phyloP scores from a whole-genome alignment of 1,139 yeast genomes.

The Geotrichum siamense region DNA sequence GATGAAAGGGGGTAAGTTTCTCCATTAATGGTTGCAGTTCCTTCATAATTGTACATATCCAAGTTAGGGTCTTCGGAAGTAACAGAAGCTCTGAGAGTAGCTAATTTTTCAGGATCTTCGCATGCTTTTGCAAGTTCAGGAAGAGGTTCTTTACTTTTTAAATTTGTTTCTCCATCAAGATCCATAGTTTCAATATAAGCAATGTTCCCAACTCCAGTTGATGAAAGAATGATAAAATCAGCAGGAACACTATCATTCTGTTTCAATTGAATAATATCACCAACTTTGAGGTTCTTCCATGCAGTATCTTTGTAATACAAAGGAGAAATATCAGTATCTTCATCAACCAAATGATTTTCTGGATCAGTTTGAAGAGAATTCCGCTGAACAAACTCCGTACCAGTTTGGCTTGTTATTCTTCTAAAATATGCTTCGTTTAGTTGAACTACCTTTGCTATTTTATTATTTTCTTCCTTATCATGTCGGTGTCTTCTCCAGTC shows the following conservation, averaged over 20 bases:
- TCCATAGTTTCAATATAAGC: conserved; percentile 95
- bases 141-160: conserved; percentile 68
- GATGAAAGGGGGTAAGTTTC: conserved; percentile 57
- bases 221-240: conserved; percentile 64
- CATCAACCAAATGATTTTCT: conserved; percentile 19
- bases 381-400: conserved; percentile 7
- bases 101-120: conserved; percentile 47
- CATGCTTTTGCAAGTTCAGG: conserved; percentile 49
- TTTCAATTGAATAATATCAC: conserved; percentile 64
- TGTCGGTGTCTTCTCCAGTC: conserved; percentile 83
- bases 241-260: conserved; percentile 95
- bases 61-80: conserved; percentile 85
- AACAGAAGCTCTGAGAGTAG: conserved; percentile 42
- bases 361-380: conserved; percentile 1
- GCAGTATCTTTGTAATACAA: conserved; percentile 36
- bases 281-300: conserved; percentile 81
- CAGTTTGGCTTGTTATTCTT: background rate
- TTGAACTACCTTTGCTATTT: conserved; percentile 41
- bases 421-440: conserved; percentile 1
- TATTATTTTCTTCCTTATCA: conserved; percentile 78
- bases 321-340: conserved; percentile 12
- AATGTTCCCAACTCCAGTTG: conserved; percentile 60
- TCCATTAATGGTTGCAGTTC: conserved; percentile 42
- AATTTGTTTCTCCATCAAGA: conserved; percentile 90
- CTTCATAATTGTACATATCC: conserved; percentile 89